phyloP scores from a whole-genome alignment of 495 filamentous ascomycete species.

The Cladorrhinum samala region DNA sequence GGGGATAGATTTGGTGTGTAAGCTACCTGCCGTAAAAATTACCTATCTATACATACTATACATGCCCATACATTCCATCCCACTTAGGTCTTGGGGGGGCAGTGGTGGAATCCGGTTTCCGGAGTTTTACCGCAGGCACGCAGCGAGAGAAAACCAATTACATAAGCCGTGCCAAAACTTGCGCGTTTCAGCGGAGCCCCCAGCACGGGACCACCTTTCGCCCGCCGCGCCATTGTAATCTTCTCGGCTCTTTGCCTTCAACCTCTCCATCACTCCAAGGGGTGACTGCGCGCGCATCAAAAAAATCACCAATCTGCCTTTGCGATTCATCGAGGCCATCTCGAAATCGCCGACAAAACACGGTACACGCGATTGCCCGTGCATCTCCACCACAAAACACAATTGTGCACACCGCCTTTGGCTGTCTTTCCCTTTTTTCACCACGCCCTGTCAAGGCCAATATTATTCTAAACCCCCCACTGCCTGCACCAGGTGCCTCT shows the following conservation, averaged over 20 bases:
- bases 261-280: slow-evolving; percentile 48
- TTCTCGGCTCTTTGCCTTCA: slow-evolving; percentile 43
- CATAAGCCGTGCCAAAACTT: slow-evolving; percentile 25
- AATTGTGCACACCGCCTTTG: slow-evolving; percentile 18
- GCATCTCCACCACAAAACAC: slow-evolving; percentile 24
- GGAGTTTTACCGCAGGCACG: slow-evolving; percentile 8
- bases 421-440: slow-evolving; percentile 25
- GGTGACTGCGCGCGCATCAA: slow-evolving; percentile 43
- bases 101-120: not conserved
- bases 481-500: too few species aligned
- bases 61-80: too few species aligned
- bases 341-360: slow-evolving; percentile 35
- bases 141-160: slow-evolving; percentile 3
- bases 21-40: too few species aligned
- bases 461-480: slow-evolving; percentile 19
- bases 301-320: slow-evolving; percentile 50
- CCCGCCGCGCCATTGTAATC: slow-evolving; percentile 34
- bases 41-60: not conserved
- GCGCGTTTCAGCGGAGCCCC: slow-evolving; percentile 12
- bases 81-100: too few species aligned
- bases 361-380: slow-evolving; percentile 37
- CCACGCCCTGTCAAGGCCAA: slow-evolving; percentile 23
- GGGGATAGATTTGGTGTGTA: too few species aligned
- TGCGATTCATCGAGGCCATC: slow-evolving; percentile 47
- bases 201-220: slow-evolving; percentile 38